Evolutionary conservation across 1,139 yeast species (phyloP).

Genomic region (Suzukiozyma palmioleophila): DNA sequence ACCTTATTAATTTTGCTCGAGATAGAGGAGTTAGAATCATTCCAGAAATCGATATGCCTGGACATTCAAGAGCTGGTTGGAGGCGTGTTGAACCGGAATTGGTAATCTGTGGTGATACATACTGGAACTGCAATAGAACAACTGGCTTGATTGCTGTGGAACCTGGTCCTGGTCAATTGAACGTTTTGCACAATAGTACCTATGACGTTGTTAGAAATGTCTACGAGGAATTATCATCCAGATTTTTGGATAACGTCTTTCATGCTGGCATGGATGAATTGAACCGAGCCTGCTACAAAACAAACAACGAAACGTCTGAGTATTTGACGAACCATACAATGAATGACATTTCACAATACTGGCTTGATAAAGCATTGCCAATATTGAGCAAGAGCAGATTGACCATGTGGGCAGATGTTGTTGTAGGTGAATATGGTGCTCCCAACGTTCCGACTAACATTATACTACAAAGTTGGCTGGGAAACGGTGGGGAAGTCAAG

Average conservation of each 20-base stretch:
- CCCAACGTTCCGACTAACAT: slow-evolving; percentile 24
- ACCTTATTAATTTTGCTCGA: slow-evolving; percentile 32
- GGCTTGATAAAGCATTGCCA: slow-evolving; percentile 35
- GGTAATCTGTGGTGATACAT: slow-evolving; percentile 33
- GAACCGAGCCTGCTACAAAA: slow-evolving; percentile 30
- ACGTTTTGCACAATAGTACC: slow-evolving; percentile 31
- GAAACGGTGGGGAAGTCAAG: slow-evolving; percentile 22
- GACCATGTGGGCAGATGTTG: slow-evolving; percentile 47
- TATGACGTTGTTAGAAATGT: slow-evolving; percentile 32
- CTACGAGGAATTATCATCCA: slow-evolving; percentile 29
- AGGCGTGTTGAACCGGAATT: slow-evolving; percentile 28
- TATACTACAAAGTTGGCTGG: slow-evolving; percentile 41
- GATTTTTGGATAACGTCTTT: slow-evolving; percentile 36
- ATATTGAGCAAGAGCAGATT: slow-evolving; percentile 26
- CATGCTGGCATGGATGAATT: slow-evolving; percentile 49
- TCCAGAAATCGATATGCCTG: slow-evolving; percentile 49
- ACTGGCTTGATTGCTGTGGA: slow-evolving; percentile 31
- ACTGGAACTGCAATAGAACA: slow-evolving; percentile 24
- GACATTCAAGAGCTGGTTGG: slow-evolving; percentile 47
- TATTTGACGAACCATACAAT: slow-evolving; percentile 21
- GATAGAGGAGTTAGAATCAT: slow-evolving; percentile 40
- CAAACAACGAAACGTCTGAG: not conserved
- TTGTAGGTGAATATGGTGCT: slow-evolving; percentile 21
- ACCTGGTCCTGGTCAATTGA: slow-evolving; percentile 47
- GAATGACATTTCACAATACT: slow-evolving; percentile 32